Base-by-base conservation (phyloP, 768 basidiomycete species). In the Trichaptum fuscoviolaceum region DNA sequence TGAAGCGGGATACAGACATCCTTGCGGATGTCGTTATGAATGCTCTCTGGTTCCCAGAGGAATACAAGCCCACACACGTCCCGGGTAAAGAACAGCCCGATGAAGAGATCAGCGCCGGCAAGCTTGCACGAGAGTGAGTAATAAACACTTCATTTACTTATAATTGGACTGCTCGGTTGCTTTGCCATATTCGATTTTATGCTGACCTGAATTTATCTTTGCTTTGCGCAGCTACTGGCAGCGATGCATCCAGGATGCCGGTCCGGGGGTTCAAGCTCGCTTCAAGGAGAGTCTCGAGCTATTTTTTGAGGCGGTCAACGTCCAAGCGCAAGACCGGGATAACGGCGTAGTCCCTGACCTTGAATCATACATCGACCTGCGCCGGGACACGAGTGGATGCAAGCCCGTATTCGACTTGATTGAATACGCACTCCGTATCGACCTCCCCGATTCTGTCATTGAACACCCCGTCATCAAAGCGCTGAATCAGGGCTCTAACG, bases 321-420 rank as follows among this genome's bases (percentile, higher is more conserved):
- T 75, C 23, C 74, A 77, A 73, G 75, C 75, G 27, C 66, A 67
- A 25, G 75, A 77, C 64, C 72, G 74, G 10, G 70, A 68, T 36
- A 67, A 68, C n/a, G 69, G 67, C 24, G 68, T 65, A 18, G 63
- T 64, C 58, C 78, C 81, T n/a, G 79, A 79, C 67, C 75, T 87
- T 26, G 83, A 86, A 64, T 80, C 81, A 17, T 88, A 86, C 72
- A 78, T 87, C 65, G 67, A 74, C 17, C 75, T 87, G 58, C 80
- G 87, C 60, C 80, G 86, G 34, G 80, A 85, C 63, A 86, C 84
- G 12, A 83, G 81, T 64, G 86, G 82, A 9, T 82, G 79, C 70
- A 82, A 82, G 65, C 81, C 84, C 0, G 78, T 82, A 63, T 82
- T 84, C 67, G 80, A 80, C 18, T 75, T 85, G 3, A 82, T 83